Evolutionary conservation across 1,284 basidiomycete species (phyloP), one percentile per base, ranked within the genome.

Genomic region (Fomes fomentarius): DNA sequence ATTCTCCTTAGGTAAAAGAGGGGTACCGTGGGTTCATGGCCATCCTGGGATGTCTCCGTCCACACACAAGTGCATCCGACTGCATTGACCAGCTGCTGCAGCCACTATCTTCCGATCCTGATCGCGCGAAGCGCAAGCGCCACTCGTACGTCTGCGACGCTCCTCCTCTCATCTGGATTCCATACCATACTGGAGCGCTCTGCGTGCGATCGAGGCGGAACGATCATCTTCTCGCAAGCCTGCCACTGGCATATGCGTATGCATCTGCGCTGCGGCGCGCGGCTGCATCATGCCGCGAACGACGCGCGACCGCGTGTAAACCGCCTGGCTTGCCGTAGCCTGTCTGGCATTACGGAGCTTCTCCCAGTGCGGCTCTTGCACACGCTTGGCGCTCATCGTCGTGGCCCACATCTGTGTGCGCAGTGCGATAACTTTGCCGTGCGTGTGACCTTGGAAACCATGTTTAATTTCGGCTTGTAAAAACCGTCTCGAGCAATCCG

Each of bases 371-470:
- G 38, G 19, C 19, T 21, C 17, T 4, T 40, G 38, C 14, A 19
- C 21, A 17, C 24, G 38, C 38, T 8, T 19, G n/a, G n/a, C n/a
- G n/a, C n/a, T n/a, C n/a, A n/a, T n/a, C n/a, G n/a, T n/a, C n/a
- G n/a, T n/a, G n/a, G n/a, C n/a, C n/a, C n/a, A n/a, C n/a, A n/a
- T n/a, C n/a, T n/a, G n/a, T n/a, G n/a, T n/a, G n/a, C n/a, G n/a
- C n/a, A n/a, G n/a, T n/a, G n/a, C 50, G 42, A 45, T 38, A 37
- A 33, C 24, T 40, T 49, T 51, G 40, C 40, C 48, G 26, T 40
- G 52, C 15, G 44, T 38, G 57, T 52, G 53, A 50, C 48, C 57
- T 44, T 59, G 53, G 57, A 50, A 46, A 59, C 57, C 43, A 40
- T 38, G 5, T 55, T 52, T 47, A 30, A 30, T 12, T 33, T 47